Evolutionary conservation across 345 rosid genomes (phyloP).

Genomic region (Camelina hispida): DNA sequence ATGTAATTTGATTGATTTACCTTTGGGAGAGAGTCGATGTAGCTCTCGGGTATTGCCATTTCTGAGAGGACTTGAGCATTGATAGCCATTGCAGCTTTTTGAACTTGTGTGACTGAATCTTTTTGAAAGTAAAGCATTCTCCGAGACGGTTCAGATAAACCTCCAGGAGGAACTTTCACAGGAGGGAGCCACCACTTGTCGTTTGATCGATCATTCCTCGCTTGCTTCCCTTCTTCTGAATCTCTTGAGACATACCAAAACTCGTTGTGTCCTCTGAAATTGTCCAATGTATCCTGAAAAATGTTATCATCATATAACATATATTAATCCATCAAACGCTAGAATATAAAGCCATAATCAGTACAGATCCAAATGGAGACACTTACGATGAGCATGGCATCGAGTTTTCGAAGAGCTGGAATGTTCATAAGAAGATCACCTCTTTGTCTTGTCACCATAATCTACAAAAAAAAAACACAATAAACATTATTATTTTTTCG

Average conservation of each 20-base stretch:
- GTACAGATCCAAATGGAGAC: not conserved
- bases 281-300: conserved; percentile 69
- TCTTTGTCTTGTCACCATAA: conserved; percentile 90
- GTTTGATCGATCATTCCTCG: conserved; percentile 52
- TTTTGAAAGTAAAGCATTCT: conserved; percentile 80
- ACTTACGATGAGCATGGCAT: conserved; percentile 82
- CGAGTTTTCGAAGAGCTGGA: conserved; percentile 88
- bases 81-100: conserved; percentile 95
- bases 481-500: not conserved
- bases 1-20: conserved; percentile 39
- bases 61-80: conserved; percentile 94
- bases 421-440: conserved; percentile 82
- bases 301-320: conserved; percentile 14
- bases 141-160: conserved; percentile 65
- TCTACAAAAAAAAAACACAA: conserved; percentile 43
- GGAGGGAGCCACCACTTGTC: conserved; percentile 97
- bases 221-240: conserved; percentile 60
- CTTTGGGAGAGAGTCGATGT: conserved; percentile 93
- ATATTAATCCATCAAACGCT: conserved; percentile 16
- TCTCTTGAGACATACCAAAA: conserved; percentile 83
- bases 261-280: conserved; percentile 71
- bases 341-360: not conserved
- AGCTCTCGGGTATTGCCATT: conserved; percentile 87
- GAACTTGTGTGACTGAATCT: conserved; percentile 95
- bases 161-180: conserved; percentile 73